Base-by-base conservation (phyloP, 1,139 yeast genomes). In the Groenewaldozyma auringiensis region DNA sequence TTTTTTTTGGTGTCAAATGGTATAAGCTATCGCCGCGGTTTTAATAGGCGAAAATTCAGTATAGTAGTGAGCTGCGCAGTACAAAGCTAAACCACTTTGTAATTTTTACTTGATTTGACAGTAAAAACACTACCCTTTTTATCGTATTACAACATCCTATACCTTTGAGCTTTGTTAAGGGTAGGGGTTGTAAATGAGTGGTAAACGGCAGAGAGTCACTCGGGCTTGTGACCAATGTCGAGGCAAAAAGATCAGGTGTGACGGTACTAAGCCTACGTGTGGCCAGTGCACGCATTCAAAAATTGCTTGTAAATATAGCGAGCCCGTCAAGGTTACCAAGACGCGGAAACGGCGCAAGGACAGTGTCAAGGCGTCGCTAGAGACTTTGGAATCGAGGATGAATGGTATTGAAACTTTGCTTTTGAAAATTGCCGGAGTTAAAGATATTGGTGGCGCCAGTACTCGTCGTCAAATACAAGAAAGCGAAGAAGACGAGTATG, bases 231-330 rank as follows among this genome's bases (percentile, higher is more conserved):
- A 78, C 52, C 68, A 73, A 40, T 85, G 95, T 61, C 80, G 84
- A 55, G 68, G 73, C 48, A 67, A 78, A 46, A 84, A 84, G 61
- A 76, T 81, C 43, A 83, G 83, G 58, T 86, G 95, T 59, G 83
- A 82, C 56, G 94, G 86, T 54, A 56, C 47, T 22, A 77, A 79
- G 52, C 95, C 95, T 0, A 50, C 60, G 0, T 85, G 95, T 56
- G 63, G 75, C 1, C 71, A 76, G 51, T 86, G 95, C 58, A 43
- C 62, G 3, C 77, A 75, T 48, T 65, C 73, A 1, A 63, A 66
- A 2, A 55, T 50, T 32, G 56, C 65, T 11, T 65, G 69, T 45
- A 51, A 54, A 14, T 63, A 62, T 45, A 60, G 67, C 3, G 58
- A 54, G 32, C 49, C 55, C 33, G 61, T 61, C 37, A 59, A 61